Base-by-base conservation (phyloP, 2,329 filamentous ascomycete species). In the Shiraia sp. region DNA sequence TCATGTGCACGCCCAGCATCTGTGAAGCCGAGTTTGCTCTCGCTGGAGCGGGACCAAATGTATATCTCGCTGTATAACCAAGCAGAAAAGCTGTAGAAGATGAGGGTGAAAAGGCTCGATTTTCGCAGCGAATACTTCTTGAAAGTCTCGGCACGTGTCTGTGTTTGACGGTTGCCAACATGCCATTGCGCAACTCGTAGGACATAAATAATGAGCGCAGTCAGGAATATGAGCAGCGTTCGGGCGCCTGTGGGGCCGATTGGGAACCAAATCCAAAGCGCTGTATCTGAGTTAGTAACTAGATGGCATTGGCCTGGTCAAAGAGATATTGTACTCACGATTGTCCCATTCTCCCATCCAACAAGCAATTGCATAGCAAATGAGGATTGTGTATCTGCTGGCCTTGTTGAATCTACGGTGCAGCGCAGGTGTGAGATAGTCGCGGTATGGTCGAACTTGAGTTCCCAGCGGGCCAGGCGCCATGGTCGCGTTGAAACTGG, bases 391-490 rank as follows among this genome's bases (percentile, higher is more conserved):
- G 49, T 88, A 74, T 10, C 81, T 78, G 33, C 87, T 86, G 10
- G 89, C 90, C 50, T 84, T 85, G 34, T 87, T 86, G 72, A 96
- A 97, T 60, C 90, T 83, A 60, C 88, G 80, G 70, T 97, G 92
- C 51, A 96, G 76, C 37, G 87, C 85, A 35, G 92, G 91, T 48
- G 92, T 95, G 56, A 96, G 75, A 69, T 95, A 95, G 74, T 96
- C 89, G 76, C 90, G 87, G 72, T 96, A 95, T 68, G 80, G 77
- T 76, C 82, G 73, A 74, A 78, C 65, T 71, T 75, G 63, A n/a
- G 47, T 47, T 29, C 53, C 57, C n/a, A 57, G 42, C 31, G 49
- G 39, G 42, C 49, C 44, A 31, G 51, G 48, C 36, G 61, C 52
- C 65, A 66, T 66, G 37, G 39, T 47, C 40, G 44, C 33, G 42